phyloP scores from a whole-genome alignment of 78 protist species.

The Dictyostelium brefeldianum region DNA sequence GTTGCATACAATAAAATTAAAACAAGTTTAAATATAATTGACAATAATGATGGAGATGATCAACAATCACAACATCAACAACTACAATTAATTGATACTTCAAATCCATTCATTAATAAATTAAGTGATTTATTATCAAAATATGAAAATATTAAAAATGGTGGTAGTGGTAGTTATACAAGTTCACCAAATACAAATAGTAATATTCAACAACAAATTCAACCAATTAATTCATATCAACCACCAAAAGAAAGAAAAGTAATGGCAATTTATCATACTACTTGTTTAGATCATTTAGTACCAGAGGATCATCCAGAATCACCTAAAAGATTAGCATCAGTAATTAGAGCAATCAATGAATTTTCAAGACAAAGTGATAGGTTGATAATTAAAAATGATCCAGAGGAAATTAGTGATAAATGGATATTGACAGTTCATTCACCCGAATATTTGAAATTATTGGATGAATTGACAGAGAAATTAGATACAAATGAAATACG shows the following conservation, averaged over 20 bases:
- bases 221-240: background rate
- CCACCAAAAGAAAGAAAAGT: conserved; percentile 39
- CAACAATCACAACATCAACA: too few species aligned
- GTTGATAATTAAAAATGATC: conserved; percentile 47
- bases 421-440: conserved; percentile 77
- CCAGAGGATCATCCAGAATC: conserved; percentile 79
- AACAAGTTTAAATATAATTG: background rate
- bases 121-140: conserved; percentile 20
- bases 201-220: background rate
- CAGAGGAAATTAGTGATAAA: conserved; percentile 58
- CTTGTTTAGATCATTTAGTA: conserved; percentile 52
- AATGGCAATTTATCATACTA: conserved; percentile 59
- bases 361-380: conserved; percentile 34
- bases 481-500: conserved; percentile 41
- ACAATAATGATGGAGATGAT: background rate
- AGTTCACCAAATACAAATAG: background rate
- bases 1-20: conserved; percentile 24
- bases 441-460: conserved; percentile 60
- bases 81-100: conserved; percentile 5
- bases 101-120: conserved; percentile 30
- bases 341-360: conserved; percentile 61
- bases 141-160: conserved; percentile 21
- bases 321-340: conserved; percentile 48
- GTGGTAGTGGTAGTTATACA: background rate
- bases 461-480: conserved; percentile 58